These are phyloP conservation scores for Tolypocladium tropicale DNA, from an alignment of 2,329 filamentous ascomycete species.

Conservation along the genomic window DNA sequence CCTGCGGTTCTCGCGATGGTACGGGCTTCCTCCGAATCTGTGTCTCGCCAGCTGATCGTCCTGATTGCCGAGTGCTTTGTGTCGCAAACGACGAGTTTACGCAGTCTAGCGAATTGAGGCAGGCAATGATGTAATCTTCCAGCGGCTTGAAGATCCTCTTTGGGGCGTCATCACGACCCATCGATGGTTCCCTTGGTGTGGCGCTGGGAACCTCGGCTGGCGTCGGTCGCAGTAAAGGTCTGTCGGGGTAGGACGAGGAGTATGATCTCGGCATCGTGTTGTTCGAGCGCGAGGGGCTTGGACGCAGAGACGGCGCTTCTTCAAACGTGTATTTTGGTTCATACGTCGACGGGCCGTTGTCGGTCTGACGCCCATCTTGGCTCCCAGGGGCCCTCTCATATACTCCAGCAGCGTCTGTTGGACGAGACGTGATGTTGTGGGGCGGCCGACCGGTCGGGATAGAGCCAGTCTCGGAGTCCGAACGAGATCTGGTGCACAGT, in stretches of 20 bases:
- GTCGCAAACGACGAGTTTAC: constrained; percentile 70
- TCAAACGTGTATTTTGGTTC: constrained; percentile 21
- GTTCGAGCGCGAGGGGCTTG: constrained; percentile 16
- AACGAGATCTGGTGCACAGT: constrained; percentile 6
- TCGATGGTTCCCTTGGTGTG: constrained; percentile 8
- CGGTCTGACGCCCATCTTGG: background rate
- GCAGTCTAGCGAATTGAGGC: constrained; percentile 58
- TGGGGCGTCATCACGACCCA: constrained; percentile 21
- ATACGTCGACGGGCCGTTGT: background rate
- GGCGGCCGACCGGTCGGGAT: background rate
- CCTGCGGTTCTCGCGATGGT: constrained; percentile 7
- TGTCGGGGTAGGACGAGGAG: constrained; percentile 35
- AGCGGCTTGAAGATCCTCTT: constrained; percentile 62
- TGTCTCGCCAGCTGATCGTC: constrained; percentile 11
- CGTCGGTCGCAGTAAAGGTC: constrained; percentile 14
- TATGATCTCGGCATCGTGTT: constrained; percentile 22
- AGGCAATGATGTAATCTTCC: constrained; percentile 65
- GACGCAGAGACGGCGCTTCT: constrained; percentile 25
- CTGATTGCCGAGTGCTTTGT: constrained; percentile 22
- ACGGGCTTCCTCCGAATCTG: constrained; percentile 16
- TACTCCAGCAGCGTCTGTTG: constrained; percentile 1
- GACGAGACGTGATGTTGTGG: constrained; percentile 4
- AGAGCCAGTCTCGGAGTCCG: constrained; percentile 5
- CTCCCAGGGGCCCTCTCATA: background rate
- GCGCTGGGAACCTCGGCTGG: constrained; percentile 8